Evolutionary conservation across 202 grass and related monocot species (phyloP), one percentile per base, ranked within the genome.

Genomic region (Dendrocalamus latiflorus): DNA sequence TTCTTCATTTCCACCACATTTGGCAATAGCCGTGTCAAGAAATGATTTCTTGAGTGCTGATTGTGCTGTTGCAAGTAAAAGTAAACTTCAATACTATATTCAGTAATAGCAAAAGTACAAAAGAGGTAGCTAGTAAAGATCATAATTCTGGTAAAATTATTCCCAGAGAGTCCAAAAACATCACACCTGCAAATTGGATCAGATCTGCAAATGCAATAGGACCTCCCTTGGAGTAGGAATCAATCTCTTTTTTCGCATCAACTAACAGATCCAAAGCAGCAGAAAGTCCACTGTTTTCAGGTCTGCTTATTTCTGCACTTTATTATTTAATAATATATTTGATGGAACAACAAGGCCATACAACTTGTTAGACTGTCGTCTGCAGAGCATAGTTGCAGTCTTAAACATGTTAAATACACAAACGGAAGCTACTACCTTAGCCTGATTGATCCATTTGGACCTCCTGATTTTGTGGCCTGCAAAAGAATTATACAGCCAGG

Each of bases 371-470:
- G 33, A 20, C 15, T 61, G 48, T 69, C 61, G 38, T 8, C 15
- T 63, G 33, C 25, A 53, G 51, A 83, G 14, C 39, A 37, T 53
- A 41, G 11, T 10, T 65, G 8, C 17, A 74, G 15, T n/a, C 2
- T 17, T 65, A 0, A n/a, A 55, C 5, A 28, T 15, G 79, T n/a
- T 75, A 65, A 14, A 56, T 15, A 37, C 21, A 54, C 28, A 43
- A 11, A 73, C 8, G 60, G n/a, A 85, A 78, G 47, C 59, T 78
- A 75, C 24, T 98, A 93, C 95, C 95, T 94, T 89, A 98, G 88
- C 69, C 91, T 91, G 85, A 98, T 93, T 38, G 95, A 98, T 72
- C 95, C 93, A 89, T 98, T 98, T 83, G 93, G 87, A 6, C 95
- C 95, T 76, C 95, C 95, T 68, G 95, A 81, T 87, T 98, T 98